A percentile compares a stretch with the other conserved stretches of the same genome.
phyloP scores from a whole-genome alignment of 352 stramenopile genomes.

The Halophytophthora batemanensis region DNA sequence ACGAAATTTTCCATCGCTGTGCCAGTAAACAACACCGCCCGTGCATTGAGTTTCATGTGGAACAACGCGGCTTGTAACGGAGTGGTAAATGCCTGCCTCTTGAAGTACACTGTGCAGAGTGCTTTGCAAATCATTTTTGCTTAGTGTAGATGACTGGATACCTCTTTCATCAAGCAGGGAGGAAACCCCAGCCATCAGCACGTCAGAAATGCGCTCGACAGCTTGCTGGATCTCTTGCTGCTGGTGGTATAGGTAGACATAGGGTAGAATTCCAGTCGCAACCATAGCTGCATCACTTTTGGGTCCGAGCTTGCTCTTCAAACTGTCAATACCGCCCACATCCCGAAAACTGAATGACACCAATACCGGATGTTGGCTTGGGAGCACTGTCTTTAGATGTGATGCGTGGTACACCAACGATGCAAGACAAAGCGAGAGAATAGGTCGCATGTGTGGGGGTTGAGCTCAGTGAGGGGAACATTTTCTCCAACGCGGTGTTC shows the following conservation, averaged over 20 bases:
- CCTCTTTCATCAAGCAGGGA: slow-evolving; percentile 8
- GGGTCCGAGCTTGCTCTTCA: background rate
- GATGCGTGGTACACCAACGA: slow-evolving; percentile 6
- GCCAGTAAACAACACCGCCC: background rate
- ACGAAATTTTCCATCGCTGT: slow-evolving; percentile 6
- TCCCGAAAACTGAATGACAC: background rate
- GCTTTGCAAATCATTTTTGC: slow-evolving; percentile 3
- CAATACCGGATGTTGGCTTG: background rate
- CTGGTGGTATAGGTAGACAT: background rate
- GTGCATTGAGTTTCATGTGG: background rate
- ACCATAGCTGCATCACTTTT: background rate
- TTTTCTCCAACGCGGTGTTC: background rate
- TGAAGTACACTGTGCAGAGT: too few relatives aligned
- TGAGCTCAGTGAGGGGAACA: slow-evolving; percentile 5
- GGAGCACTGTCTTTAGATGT: background rate
- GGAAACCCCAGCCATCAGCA: slow-evolving; percentile 6
- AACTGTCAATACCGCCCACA: background rate
- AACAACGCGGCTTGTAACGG: too few relatives aligned
- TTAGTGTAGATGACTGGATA: background rate
- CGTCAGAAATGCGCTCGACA: slow-evolving; percentile 2
- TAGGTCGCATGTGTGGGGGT: background rate
- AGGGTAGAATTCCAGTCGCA: background rate
- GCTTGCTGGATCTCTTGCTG: background rate
- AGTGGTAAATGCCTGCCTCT: too few relatives aligned
- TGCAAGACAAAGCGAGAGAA: slow-evolving; percentile 9